Evolutionary conservation across 306 rosid genomes (phyloP).

Genomic region (Acacia crassicarpa): DNA sequence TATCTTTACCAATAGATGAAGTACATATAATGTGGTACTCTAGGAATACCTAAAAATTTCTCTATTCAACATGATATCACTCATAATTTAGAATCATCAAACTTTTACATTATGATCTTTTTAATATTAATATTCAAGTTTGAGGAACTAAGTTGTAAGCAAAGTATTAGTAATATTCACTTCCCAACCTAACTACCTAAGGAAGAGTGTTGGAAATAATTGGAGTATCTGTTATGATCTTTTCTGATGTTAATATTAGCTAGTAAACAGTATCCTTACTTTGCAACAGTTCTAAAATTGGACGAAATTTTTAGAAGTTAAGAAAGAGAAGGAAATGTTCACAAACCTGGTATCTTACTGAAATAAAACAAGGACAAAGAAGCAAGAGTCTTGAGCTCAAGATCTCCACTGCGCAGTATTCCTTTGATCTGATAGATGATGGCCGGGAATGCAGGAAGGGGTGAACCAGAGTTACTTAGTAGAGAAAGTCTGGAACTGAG

Average conservation of each 20-base stretch:
- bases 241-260: neutral
- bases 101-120: too few relatives aligned
- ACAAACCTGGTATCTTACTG: conserved; percentile 70
- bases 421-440: conserved; percentile 54
- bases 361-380: conserved; percentile 65
- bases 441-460: conserved; percentile 52
- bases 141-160: too few relatives aligned
- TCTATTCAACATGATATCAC: neutral
- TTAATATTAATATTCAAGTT: too few relatives aligned
- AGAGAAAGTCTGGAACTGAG: conserved; percentile 57
- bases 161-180: too few relatives aligned
- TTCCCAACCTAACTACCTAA: too few relatives aligned
- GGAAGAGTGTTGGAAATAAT: neutral
- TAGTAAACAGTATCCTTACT: neutral
- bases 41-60: neutral
- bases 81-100: neutral
- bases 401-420: conserved; percentile 45
- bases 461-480: conserved; percentile 43
- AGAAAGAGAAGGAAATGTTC: neutral
- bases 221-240: neutral
- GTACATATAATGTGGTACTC: neutral
- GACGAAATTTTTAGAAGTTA: neutral
- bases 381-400: conserved; percentile 69
- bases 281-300: neutral
- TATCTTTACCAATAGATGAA: neutral